A percentile compares a stretch with the other conserved stretches of the same genome.
Conservation (phyloP, 2,329 filamentous ascomycete species). For the Sclerotinia spermophila region DNA sequence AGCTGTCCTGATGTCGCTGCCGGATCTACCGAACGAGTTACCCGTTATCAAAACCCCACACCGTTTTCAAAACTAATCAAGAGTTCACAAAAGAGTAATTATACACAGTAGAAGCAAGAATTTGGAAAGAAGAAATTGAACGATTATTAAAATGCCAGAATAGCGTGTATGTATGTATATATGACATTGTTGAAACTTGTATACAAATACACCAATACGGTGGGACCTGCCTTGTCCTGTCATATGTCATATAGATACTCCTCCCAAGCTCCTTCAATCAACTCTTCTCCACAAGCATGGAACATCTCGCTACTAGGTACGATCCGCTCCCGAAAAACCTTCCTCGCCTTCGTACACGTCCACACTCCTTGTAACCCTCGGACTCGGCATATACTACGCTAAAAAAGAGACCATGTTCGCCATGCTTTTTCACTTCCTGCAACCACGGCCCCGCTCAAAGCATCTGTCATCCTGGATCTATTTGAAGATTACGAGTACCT, state of each 20-base stretch:
- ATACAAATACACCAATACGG: neutral
- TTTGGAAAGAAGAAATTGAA: neutral
- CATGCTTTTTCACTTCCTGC: neutral
- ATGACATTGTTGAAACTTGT: neutral
- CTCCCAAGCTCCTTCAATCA: slow-evolving; percentile 6
- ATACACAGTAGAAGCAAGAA: neutral
- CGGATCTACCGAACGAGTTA: neutral
- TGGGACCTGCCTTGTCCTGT: slow-evolving; percentile 2
- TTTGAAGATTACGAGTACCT: neutral
- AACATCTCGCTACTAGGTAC: neutral
- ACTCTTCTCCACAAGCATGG: slow-evolving; percentile 9
- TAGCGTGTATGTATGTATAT: neutral
- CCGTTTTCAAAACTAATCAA: neutral
- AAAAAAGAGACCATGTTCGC: neutral
- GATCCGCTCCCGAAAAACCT: no score
- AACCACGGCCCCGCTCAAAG: slow-evolving; percentile 3
- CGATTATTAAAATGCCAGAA: neutral
- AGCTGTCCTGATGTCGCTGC: neutral
- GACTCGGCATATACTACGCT: neutral
- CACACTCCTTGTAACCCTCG: neutral
- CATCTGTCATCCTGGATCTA: neutral
- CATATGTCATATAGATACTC: neutral
- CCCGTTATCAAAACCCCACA: neutral
- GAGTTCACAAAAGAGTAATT: neutral
- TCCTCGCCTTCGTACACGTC: no score